Conservation (phyloP, 2,329 filamentous ascomycete genomes). For the Amylocarpus encephaloides region DNA sequence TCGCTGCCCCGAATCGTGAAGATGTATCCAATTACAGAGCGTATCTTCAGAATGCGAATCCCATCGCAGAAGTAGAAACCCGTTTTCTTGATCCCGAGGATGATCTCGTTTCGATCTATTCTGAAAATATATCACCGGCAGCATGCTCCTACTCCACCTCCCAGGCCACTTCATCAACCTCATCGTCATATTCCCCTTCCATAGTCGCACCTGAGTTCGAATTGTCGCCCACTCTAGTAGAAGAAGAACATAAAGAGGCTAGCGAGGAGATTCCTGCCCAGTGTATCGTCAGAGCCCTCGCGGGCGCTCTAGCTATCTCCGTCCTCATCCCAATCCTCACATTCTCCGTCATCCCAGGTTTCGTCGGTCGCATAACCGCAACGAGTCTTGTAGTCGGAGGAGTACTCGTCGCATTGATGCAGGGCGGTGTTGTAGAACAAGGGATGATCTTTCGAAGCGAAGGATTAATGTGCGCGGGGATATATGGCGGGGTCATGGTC, state of each 20-base stretch:
- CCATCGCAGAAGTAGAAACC: slow-evolving; percentile 51
- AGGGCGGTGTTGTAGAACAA: slow-evolving; percentile 15
- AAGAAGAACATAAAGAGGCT: neutral
- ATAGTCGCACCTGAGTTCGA: neutral
- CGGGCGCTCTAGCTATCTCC: slow-evolving; percentile 44
- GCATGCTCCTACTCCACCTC: slow-evolving; percentile 5
- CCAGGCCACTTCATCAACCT: neutral
- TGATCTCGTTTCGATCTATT: slow-evolving; percentile 28
- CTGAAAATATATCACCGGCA: slow-evolving; percentile 8
- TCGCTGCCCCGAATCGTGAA: slow-evolving; percentile 41
- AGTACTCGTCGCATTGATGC: slow-evolving; percentile 29
- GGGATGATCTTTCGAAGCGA: slow-evolving; percentile 15
- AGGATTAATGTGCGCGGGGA: slow-evolving; percentile 20
- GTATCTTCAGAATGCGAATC: slow-evolving; percentile 49
- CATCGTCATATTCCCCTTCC: slow-evolving; percentile 10
- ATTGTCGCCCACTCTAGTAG: neutral
- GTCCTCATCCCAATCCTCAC: slow-evolving; percentile 52
- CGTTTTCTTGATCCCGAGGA: slow-evolving; percentile 28
- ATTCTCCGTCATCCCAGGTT: slow-evolving; percentile 51
- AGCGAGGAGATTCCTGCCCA: slow-evolving; percentile 25
- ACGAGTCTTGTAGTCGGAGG: slow-evolving; percentile 46
- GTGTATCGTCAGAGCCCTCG: slow-evolving; percentile 27
- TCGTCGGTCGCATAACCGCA: slow-evolving; percentile 51
- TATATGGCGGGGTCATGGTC: slow-evolving; percentile 28
- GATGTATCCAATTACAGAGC: slow-evolving; percentile 48